Evolutionary conservation across 768 basidiomycete species (phyloP).

Genomic region (Lactifluus rugatus): DNA sequence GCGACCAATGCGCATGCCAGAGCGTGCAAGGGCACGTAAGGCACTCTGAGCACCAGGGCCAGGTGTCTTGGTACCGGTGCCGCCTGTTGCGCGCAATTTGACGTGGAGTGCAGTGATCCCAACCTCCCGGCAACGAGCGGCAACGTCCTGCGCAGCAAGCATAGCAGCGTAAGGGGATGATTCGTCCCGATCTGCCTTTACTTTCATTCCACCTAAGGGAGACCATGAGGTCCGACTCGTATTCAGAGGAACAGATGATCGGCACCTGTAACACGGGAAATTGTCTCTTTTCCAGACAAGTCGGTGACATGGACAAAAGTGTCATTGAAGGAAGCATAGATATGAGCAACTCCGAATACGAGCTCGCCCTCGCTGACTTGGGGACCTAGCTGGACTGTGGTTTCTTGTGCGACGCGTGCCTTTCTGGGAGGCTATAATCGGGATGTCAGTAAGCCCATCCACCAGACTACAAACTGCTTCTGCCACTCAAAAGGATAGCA

Average conservation of each 20-base stretch:
- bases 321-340: conserved; percentile 99
- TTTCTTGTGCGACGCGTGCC: conserved; percentile 70
- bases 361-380: conserved; percentile 94
- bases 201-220: conserved; percentile 89
- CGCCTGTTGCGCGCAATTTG: conserved; percentile 97
- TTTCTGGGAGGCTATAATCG: conserved; percentile 81
- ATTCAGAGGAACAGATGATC: conserved; percentile 21
- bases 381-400: conserved; percentile 85
- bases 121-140: conserved; percentile 92
- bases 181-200: conserved; percentile 99
- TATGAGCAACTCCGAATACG: conserved; percentile 97
- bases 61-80: conserved; percentile 98
- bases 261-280: conserved; percentile 91
- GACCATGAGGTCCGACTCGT: not conserved
- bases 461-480: conserved; percentile 22
- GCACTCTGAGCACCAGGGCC: conserved; percentile 98
- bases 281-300: conserved; percentile 97
- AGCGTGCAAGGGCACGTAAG: conserved; percentile 94
- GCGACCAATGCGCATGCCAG: conserved; percentile 95
- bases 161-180: conserved; percentile 96
- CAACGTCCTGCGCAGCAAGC: conserved; percentile 97
- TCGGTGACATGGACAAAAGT: conserved; percentile 99
- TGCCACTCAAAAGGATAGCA: not conserved
- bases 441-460: conserved; percentile 42
- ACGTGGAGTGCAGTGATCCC: conserved; percentile 98